Base-by-base conservation (phyloP, 2,329 filamentous ascomycete genomes). In the Verticillium klebahnii region DNA sequence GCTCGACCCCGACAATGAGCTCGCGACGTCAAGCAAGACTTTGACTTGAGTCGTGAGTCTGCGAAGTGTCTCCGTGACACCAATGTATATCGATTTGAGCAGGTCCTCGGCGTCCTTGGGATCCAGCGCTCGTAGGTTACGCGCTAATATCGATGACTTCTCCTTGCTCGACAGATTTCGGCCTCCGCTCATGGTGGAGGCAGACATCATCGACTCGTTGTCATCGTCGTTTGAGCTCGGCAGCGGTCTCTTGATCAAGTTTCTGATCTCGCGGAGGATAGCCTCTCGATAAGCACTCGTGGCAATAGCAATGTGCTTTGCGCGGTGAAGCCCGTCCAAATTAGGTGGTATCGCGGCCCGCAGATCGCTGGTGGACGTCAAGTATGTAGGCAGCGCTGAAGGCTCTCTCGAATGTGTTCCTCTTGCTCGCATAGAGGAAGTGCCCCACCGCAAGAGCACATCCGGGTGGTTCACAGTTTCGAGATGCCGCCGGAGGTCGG, bases 161-260 rank as follows among this genome's bases (percentile, higher is more conserved):
- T 98, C 93, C 70, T 96, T 91, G 68, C 92, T 90, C 19, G 86
- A 90, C 52, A 89, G 78, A 65, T 88, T 85, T 62, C 85, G 85
- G 32, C 88, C 89, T 52, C 86, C 86, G 64, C 85, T 84, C 60
- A 86, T 80, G 1, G 94, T 97, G 3, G 93, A 96, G 0, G 88
- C 84, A 1, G 93, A 93, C 76, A 94, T 88, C 78, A 94, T 89
- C 0, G 93, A 96, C 72, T 95, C 92, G 64, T 89, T 91, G 71
- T 99, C 95, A 67, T 98, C 94, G 63, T 99, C 95, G 68, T 87
- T 95, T 12, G 94, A 96, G 70, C 93, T 97, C 0, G 95, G 95
- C 45, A 99, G 81, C 29, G 94, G 90, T 62, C 88, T 86, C 60
- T 93, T 86, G 58, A 99, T 94, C 57, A 98, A 80, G 37, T 86